Percentiles rank a stretch among this genome's conserved stretches.
Conservation (phyloP, 2,329 filamentous ascomycete species). For the Phialocephala sp. region DNA sequence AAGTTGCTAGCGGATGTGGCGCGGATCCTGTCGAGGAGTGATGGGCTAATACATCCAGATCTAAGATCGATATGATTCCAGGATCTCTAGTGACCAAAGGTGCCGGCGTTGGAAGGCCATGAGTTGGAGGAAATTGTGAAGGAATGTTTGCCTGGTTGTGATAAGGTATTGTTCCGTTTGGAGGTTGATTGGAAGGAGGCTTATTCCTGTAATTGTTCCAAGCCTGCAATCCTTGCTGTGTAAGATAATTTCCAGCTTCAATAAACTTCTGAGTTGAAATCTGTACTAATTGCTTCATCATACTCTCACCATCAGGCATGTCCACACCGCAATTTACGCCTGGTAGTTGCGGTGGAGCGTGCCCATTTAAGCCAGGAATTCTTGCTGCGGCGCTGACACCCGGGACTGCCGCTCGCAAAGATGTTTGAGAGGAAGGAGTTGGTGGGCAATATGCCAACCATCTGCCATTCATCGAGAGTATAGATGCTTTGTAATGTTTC, state of each 20-base stretch:
- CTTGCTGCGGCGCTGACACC: slow-evolving; percentile 58
- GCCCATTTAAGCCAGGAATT: slow-evolving; percentile 60
- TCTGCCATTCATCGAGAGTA: slow-evolving; percentile 71
- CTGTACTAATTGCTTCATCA: slow-evolving; percentile 78
- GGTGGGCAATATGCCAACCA: slow-evolving; percentile 81
- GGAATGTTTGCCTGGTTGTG: slow-evolving; percentile 38
- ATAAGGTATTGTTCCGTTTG: slow-evolving; percentile 47
- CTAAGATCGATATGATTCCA: slow-evolving; percentile 75
- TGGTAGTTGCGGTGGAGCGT: slow-evolving; percentile 73
- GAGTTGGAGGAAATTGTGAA: slow-evolving; percentile 75
- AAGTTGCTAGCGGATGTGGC: slow-evolving; percentile 70
- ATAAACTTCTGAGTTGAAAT: slow-evolving; percentile 81
- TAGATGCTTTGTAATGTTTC: slow-evolving; percentile 60
- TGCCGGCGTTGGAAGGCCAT: slow-evolving; percentile 63
- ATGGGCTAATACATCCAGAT: slow-evolving; percentile 64
- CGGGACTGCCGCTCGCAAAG: slow-evolving; percentile 69
- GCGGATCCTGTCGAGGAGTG: slow-evolving; percentile 53
- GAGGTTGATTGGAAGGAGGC: slow-evolving; percentile 49
- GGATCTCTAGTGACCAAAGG: slow-evolving; percentile 63
- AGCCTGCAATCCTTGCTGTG: slow-evolving; percentile 76
- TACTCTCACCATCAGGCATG: slow-evolving; percentile 71
- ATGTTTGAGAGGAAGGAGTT: slow-evolving; percentile 71
- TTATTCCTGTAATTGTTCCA: slow-evolving; percentile 84
- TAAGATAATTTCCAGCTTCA: slow-evolving; percentile 75
- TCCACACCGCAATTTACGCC: slow-evolving; percentile 71